Evolutionary conservation across 352 stramenopile species (phyloP), one percentile per base, ranked within the genome.

Genomic region (Halophytophthora polymorphica): DNA sequence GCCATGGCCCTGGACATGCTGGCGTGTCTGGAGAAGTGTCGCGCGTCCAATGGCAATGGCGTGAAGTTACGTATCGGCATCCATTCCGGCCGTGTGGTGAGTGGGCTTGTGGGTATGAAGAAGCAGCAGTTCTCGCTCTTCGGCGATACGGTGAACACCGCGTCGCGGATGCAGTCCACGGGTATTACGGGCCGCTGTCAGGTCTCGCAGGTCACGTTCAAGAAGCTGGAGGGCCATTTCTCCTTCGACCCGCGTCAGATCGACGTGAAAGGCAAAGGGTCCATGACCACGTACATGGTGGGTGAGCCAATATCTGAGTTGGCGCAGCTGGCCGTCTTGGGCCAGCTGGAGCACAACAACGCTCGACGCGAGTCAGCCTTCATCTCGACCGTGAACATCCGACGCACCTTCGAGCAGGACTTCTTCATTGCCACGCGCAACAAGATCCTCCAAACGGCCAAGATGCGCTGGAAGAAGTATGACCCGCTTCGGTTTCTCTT

Each of bases 111-210:
- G 0, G 90, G 90, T 0, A 88, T 93, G 65, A 93, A 96, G 52
- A 98, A 97, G 61, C 88, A 93, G 38, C 83, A 94, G 23, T 98
- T 97, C 58, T 95, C 84, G 10, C 64, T 98, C 7, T 97, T 98
- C 69, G 90, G 93, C 6, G 93, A 98, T 51, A 95, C 93, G 0
- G 88, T 96, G 3, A 97, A 96, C 56, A 96, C 86, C 0, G 71
- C 86, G 4, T 88, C 78, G 4, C 74, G 89, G 2, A 97, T 96
- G 90, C 86, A 97, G 52, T 95, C 83, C 5, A 95, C 90, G 21
- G 88, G 86, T 0, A 53, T 91, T 14, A 85, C 78, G 3, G 85
- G 80, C 0, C 66, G 68, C 1, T 95, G 90, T 43, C 89, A 96
- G 50, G 51, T 94, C 36, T 93, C 81, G 0, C 73, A 90, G 19